Conservation (phyloP, 805 yeast species). For the Saturnispora zaruensis region DNA sequence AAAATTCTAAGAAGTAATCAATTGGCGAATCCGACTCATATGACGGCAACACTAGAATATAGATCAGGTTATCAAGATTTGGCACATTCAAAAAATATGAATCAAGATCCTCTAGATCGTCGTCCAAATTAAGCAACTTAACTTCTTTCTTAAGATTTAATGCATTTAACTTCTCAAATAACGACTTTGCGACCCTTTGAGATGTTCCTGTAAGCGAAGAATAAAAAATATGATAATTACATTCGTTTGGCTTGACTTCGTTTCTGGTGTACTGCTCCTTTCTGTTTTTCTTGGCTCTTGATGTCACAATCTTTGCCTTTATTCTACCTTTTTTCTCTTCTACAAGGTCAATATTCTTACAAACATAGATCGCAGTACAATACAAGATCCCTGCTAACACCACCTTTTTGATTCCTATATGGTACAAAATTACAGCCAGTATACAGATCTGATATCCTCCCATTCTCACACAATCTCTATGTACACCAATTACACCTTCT, state of each 20-base stretch:
- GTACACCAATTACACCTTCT: neutral
- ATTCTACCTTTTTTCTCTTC: constrained; percentile 5
- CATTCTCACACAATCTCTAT: neutral
- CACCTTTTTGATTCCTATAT: neutral
- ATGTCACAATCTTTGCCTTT: neutral
- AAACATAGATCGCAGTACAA: neutral
- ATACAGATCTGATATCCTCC: neutral
- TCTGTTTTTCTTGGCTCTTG: neutral
- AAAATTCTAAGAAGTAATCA: constrained; percentile 74
- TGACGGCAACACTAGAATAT: constrained; percentile 74
- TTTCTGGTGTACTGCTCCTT: constrained; percentile 10
- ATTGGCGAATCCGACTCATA: constrained; percentile 90
- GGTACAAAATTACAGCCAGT: neutral
- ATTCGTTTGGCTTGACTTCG: constrained; percentile 32
- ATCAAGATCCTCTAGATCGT: constrained; percentile 74
- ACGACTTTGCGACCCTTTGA: constrained; percentile 43
- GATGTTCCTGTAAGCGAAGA: constrained; percentile 84
- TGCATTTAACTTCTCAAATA: constrained; percentile 33
- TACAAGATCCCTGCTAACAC: neutral
- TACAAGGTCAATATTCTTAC: neutral
- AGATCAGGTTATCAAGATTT: constrained; percentile 32
- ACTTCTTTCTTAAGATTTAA: constrained; percentile 33
- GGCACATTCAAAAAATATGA: constrained; percentile 70
- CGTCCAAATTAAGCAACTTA: constrained; percentile 61
- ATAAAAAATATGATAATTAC: constrained; percentile 63